Conservation (phyloP, 1,139 yeast genomes). For the Citeromyces hawaiiensis region DNA sequence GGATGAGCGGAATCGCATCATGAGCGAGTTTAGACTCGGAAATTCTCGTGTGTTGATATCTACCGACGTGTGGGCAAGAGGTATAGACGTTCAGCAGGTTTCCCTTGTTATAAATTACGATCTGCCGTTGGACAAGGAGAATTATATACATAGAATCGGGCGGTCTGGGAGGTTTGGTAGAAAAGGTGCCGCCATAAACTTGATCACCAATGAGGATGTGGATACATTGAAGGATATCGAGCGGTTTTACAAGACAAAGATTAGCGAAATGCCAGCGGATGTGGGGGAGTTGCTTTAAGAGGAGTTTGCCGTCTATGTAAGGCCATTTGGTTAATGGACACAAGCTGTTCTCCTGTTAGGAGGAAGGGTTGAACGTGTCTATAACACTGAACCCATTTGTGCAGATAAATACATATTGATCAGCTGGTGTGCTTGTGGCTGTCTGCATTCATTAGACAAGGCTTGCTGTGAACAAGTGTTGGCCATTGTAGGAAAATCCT, state of each 20-base stretch:
- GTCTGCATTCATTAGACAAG: too few relatives aligned
- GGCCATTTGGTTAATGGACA: too few relatives aligned
- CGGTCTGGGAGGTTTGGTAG: conserved; percentile 94
- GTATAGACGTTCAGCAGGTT: conserved; percentile 96
- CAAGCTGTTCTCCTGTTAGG: too few relatives aligned
- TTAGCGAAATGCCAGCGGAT: conserved; percentile 82
- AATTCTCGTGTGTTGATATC: conserved; percentile 78
- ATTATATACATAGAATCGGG: conserved; percentile 89
- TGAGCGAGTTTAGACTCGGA: conserved; percentile 77
- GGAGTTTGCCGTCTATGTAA: too few relatives aligned
- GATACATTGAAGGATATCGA: conserved; percentile 57
- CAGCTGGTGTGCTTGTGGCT: too few relatives aligned
- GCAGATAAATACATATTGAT: too few relatives aligned
- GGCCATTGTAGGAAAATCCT: too few relatives aligned
- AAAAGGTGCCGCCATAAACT: conserved; percentile 88
- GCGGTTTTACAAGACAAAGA: conserved; percentile 60
- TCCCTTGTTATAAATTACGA: conserved; percentile 89
- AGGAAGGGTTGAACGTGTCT: too few relatives aligned
- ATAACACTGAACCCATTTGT: too few relatives aligned
- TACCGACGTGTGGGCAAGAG: conserved; percentile 97
- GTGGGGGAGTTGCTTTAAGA: too few relatives aligned
- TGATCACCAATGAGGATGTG: conserved; percentile 61
- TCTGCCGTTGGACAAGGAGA: conserved; percentile 73
- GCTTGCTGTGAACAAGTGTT: too few relatives aligned
- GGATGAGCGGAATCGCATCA: conserved; percentile 76